Percentiles rank a stretch among this genome's conserved stretches.
phyloP scores from a whole-genome alignment of 1,139 yeast genomes.

The Pneumocystis jirovecii region DNA sequence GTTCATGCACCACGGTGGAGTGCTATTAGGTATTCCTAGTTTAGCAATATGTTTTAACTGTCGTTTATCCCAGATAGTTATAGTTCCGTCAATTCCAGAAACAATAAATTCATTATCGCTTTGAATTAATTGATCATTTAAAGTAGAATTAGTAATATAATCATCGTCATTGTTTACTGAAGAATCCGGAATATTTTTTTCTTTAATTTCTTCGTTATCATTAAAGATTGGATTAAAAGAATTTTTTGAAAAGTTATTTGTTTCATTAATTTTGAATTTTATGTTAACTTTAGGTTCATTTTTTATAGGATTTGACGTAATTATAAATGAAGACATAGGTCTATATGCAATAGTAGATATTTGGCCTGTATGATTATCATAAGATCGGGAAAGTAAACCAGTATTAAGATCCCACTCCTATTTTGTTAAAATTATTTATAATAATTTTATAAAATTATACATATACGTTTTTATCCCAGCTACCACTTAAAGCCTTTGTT shows the following conservation, averaged over 20 bases:
- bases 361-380: constrained; percentile 50
- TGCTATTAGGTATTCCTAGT: constrained; percentile 45
- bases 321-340: constrained; percentile 44
- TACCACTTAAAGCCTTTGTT: constrained; percentile 55
- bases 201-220: constrained; percentile 59
- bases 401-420: constrained; percentile 76
- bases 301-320: constrained; percentile 17
- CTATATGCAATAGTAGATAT: constrained; percentile 64
- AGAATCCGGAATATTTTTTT: constrained; percentile 13
- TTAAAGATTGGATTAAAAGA: constrained; percentile 55
- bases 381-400: constrained; percentile 40
- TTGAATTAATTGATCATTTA: background rate
- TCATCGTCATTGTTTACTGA: background rate
- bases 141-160: constrained; percentile 3
- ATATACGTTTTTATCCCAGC: constrained; percentile 57
- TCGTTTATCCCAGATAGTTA: constrained; percentile 75
- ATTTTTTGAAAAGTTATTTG: constrained; percentile 26
- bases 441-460: background rate
- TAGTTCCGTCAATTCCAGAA: constrained; percentile 70
- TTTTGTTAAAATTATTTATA: constrained; percentile 24
- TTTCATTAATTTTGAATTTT: background rate
- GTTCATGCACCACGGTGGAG: constrained; percentile 87
- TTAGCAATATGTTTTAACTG: constrained; percentile 35
- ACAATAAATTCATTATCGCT: constrained; percentile 42
- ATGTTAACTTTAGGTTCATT: background rate